Evolutionary conservation across 495 filamentous ascomycete genomes (phyloP).

Genomic region (Neurospora sp.): DNA sequence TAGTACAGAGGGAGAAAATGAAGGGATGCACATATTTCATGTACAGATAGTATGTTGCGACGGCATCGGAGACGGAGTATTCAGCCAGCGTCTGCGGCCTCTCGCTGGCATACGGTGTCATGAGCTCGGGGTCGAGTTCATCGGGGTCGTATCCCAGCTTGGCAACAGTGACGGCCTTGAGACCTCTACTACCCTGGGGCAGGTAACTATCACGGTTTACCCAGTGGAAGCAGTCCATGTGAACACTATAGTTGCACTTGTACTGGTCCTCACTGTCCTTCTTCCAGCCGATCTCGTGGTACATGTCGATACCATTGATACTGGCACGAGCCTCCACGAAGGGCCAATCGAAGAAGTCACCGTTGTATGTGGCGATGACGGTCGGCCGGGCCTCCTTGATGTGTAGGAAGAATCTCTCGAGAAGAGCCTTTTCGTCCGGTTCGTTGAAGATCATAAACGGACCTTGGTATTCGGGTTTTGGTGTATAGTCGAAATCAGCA

Average conservation of each 20-base stretch:
- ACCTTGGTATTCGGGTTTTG: conserved; percentile 89
- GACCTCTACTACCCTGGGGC: conserved; percentile 89
- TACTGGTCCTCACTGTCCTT: conserved; percentile 95
- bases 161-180: conserved; percentile 95
- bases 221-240: conserved; percentile 99
- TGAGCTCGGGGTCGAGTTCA: conserved; percentile 93
- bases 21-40: conserved; percentile 99
- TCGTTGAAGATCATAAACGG: conserved; percentile 98
- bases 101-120: conserved; percentile 91
- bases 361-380: conserved; percentile 98
- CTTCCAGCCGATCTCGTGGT: conserved; percentile 90
- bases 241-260: conserved; percentile 86
- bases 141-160: conserved; percentile 98
- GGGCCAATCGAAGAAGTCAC: conserved; percentile 99
- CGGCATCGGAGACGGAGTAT: conserved; percentile 98
- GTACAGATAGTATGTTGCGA: conserved; percentile 97
- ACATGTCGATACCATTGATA: conserved; percentile 97
- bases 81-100: conserved; percentile 88
- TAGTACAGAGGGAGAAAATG: conserved; percentile 96
- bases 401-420: conserved; percentile 91
- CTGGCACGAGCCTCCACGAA: conserved; percentile 92
- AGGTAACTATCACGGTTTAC: conserved; percentile 98
- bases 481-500: conserved; percentile 94
- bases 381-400: conserved; percentile 92
- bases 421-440: conserved; percentile 74